Base-by-base conservation (phyloP, 345 rosid species). In the Aurinia saxatilis region DNA sequence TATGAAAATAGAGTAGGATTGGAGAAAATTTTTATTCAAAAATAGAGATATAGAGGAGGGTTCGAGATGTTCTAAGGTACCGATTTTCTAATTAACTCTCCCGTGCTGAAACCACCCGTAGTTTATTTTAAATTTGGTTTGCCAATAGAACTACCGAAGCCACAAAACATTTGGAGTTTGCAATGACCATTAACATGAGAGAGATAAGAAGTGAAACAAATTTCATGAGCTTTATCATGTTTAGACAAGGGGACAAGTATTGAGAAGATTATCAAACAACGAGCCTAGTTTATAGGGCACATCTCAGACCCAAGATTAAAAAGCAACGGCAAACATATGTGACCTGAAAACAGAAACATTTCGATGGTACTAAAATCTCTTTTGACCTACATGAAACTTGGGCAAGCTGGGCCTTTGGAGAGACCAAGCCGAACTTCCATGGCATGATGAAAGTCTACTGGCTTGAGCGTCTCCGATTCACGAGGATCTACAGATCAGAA, bases 361-460 rank as follows among this genome's bases (percentile, higher is more conserved):
- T 13, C 35, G 23, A 14, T 27, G 25, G 9, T 21, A 8, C 8
- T 27, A 5, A 25, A 27, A 8, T 3, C 0, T 14, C 37, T 30
- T 9, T 2, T 16, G 38, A 3, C 10, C 75, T 72, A 88, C 47
- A 82, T 65, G 77, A 84, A 84, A 51, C 80, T 81, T 19, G 88
- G 85, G 49, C 76, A 71, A 46, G 72, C 79, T 2, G 93, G 93
- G 25, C 87, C 93, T 73, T 81, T 81, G 23, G 88, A 86, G 34
- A 86, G 61, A 36, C 91, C 85, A 16, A 81, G 79, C 18, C 80
- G 81, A 74, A 88, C 85, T 78, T 88, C 91, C 89, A 77, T 82
- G 12, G 70, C 90, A 14, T 84, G 93, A 71, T 88, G 96, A 77
- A 84, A 71, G 74, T 88, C 85, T 7, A 59, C 52, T 6, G 87